These are phyloP conservation scores for Erigeron philadelphicus DNA, from an alignment of 140 eudicot species.

Conservation along the genomic window DNA sequence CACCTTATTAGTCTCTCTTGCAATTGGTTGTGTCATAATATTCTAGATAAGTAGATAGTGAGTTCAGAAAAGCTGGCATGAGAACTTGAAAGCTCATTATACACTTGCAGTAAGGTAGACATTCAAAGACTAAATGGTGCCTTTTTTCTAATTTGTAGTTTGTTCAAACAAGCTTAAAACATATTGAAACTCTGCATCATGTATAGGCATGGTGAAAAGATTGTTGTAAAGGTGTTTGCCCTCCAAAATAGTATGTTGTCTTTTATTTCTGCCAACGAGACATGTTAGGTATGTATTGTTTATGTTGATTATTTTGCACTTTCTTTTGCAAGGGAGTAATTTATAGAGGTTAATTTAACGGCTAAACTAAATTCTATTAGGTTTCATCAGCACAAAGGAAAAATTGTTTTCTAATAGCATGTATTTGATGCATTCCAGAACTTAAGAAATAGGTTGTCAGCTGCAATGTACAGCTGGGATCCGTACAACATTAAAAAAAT, in stretches of 20 bases:
- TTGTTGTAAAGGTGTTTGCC: conserved; percentile 3
- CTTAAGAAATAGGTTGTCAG: background rate
- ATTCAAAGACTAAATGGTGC: background rate
- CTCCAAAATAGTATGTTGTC: background rate
- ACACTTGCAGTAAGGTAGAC: background rate
- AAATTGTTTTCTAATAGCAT: background rate
- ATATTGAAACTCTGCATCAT: background rate
- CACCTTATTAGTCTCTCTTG: background rate
- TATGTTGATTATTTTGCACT: conserved; percentile 11
- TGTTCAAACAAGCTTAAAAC: background rate
- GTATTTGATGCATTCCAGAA: background rate
- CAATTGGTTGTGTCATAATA: background rate
- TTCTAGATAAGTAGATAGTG: background rate
- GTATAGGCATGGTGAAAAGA: background rate
- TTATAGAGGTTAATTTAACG: background rate
- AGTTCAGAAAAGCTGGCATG: background rate
- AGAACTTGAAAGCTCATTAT: background rate
- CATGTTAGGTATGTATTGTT: background rate
- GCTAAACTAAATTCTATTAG: background rate
- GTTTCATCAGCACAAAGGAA: background rate
- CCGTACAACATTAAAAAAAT: background rate
- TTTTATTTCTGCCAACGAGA: background rate
- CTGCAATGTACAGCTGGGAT: background rate
- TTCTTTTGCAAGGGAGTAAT: conserved; percentile 15
- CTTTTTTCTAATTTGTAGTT: background rate